Conservation (phyloP, 305 asterid species). For the Ajuga reptans region DNA sequence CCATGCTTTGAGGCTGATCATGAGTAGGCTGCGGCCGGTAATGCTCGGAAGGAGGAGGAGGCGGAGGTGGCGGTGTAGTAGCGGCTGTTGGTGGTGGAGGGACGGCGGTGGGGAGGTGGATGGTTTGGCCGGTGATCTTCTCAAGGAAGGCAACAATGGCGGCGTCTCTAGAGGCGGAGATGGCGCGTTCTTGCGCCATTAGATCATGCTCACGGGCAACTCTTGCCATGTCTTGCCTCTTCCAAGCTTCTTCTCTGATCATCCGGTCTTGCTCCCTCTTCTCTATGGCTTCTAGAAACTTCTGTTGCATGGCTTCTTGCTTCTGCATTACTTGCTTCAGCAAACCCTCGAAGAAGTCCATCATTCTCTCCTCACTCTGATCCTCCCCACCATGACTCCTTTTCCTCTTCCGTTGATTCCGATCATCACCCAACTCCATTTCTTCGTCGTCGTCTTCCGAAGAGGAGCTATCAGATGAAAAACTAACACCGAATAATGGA, state of each 20-base stretch:
- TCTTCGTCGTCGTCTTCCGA: conserved; percentile 16
- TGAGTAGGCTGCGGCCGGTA: not conserved
- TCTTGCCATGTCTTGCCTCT: conserved; percentile 48
- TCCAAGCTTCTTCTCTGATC: conserved; percentile 48
- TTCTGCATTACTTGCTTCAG: conserved; percentile 42
- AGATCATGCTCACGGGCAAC: conserved; percentile 53
- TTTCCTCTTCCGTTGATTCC: conserved; percentile 22
- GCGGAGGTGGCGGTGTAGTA: conserved; percentile 8
- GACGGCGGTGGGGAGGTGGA: conserved; percentile 26
- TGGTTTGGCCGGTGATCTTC: conserved; percentile 42
- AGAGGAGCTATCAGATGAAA: conserved; percentile 13
- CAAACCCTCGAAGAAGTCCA: conserved; percentile 41
- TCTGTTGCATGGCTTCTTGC: conserved; percentile 42
- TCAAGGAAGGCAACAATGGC: conserved; percentile 51
- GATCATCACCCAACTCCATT: not conserved
- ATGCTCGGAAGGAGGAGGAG: not conserved
- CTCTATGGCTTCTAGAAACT: conserved; percentile 39
- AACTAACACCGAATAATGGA: conserved; percentile 15
- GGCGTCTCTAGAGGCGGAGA: conserved; percentile 59
- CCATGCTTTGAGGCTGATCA: conserved; percentile 8
- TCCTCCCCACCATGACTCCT: conserved; percentile 12
- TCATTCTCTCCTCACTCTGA: conserved; percentile 25
- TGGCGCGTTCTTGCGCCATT: conserved; percentile 52
- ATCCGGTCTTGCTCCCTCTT: conserved; percentile 39
- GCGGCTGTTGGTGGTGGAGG: conserved; percentile 19